A percentile compares a stretch with the other conserved stretches of the same genome.
These are phyloP conservation scores for Aspergillus fijiensis DNA, from an alignment of 2,329 filamentous ascomycete genomes.

Conservation along the genomic window DNA sequence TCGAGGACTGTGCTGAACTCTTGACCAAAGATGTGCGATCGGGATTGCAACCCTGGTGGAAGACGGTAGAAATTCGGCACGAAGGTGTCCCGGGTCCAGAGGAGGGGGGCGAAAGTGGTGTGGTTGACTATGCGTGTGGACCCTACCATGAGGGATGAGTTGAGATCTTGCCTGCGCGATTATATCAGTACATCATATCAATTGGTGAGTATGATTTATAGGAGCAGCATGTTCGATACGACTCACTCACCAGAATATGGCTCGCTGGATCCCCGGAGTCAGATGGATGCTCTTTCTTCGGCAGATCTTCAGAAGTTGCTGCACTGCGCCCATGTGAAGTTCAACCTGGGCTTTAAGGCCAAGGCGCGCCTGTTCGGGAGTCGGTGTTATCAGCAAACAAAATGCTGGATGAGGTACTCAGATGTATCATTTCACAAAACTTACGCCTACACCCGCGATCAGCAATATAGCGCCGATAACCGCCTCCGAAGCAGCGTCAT, in stretches of 20 bases:
- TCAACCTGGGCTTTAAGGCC: slow-evolving; percentile 1
- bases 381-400: background rate
- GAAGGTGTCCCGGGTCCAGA: slow-evolving; percentile 1
- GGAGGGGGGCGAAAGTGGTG: background rate
- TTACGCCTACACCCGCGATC: slow-evolving; percentile 1
- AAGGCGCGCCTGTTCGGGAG: background rate
- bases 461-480: slow-evolving; percentile 6
- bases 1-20: background rate
- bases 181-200: too few species aligned
- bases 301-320: slow-evolving; percentile 1
- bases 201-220: too few species aligned
- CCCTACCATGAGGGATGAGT: background rate
- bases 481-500: slow-evolving; percentile 3
- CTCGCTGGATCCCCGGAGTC: slow-evolving; percentile 4
- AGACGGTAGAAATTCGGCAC: slow-evolving; percentile 1
- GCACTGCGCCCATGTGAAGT: slow-evolving; percentile 8
- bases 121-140: background rate
- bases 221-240: too few species aligned
- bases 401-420: background rate
- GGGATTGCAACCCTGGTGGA: background rate
- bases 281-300: slow-evolving; percentile 1
- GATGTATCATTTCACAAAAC: background rate
- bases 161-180: slow-evolving; percentile 7
- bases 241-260: slow-evolving; percentile 3
- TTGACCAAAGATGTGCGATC: background rate